phyloP scores from a whole-genome alignment of 2,329 filamentous ascomycete genomes.

The Bipolaris zeicola region DNA sequence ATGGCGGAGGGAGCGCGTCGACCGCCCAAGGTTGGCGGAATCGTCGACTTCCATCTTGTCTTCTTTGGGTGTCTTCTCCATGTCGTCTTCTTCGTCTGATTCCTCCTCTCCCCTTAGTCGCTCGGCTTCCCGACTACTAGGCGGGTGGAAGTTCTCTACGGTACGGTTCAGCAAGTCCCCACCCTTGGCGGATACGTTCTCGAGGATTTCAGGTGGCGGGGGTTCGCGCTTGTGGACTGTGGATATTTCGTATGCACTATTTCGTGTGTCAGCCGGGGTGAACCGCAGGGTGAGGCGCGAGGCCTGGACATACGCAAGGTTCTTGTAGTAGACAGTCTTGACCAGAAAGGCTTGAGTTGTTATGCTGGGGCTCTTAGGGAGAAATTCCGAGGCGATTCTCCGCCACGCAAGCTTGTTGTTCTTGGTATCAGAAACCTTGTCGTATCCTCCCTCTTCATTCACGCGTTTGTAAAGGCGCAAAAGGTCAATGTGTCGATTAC shows the following conservation, averaged over 20 bases:
- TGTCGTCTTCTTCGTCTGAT: constrained; percentile 54
- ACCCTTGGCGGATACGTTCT: constrained; percentile 79
- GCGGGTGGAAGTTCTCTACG: constrained; percentile 70
- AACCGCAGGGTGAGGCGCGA: neutral
- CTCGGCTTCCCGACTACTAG: constrained; percentile 56
- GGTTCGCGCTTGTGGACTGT: constrained; percentile 79
- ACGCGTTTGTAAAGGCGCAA: constrained; percentile 79
- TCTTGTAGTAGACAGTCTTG: constrained; percentile 89
- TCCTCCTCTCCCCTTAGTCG: constrained; percentile 59
- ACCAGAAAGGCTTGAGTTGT: constrained; percentile 84
- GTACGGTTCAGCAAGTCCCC: constrained; percentile 79
- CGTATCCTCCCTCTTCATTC: constrained; percentile 79
- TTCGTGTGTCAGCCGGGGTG: constrained; percentile 8
- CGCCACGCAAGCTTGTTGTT: constrained; percentile 85
- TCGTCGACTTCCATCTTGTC: constrained; percentile 59
- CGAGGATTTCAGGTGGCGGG: constrained; percentile 84
- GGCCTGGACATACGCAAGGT: constrained; percentile 64
- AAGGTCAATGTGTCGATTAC: constrained; percentile 75
- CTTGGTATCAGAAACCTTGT: constrained; percentile 70
- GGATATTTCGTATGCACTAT: constrained; percentile 78
- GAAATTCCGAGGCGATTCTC: constrained; percentile 75
- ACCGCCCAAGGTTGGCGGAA: constrained; percentile 51
- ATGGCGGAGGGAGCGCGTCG: constrained; percentile 66
- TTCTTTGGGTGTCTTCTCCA: constrained; percentile 55
- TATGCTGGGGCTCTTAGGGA: constrained; percentile 72